A percentile compares a stretch with the other conserved stretches of the same genome.
phyloP scores from a whole-genome alignment of 176 grass and related monocot species.

The Musa acuminata region DNA sequence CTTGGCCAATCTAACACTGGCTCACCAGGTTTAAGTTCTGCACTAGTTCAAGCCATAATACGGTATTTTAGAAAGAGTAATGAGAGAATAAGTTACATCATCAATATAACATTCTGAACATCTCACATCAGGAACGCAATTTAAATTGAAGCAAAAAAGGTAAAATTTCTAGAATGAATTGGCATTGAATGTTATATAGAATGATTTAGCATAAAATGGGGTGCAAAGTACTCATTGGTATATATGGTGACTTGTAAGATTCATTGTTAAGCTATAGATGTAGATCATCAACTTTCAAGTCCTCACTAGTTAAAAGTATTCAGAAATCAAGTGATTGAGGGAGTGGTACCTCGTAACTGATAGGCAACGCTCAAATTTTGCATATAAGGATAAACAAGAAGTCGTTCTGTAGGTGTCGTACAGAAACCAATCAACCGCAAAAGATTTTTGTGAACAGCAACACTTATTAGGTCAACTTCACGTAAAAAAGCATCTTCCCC shows the following conservation, averaged over 20 bases:
- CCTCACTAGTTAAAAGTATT: no score
- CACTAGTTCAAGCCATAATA: neutral
- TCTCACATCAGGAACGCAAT: no score
- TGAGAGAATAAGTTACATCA: neutral
- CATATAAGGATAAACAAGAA: constrained; percentile 97
- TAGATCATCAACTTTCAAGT: no score
- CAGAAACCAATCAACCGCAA: constrained; percentile 86
- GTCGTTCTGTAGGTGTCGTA: constrained; percentile 45
- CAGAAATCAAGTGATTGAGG: no score
- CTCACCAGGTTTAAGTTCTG: constrained; percentile 58
- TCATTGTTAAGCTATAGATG: no score
- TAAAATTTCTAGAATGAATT: no score
- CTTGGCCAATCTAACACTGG: constrained; percentile 54
- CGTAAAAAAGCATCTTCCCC: constrained; percentile 63
- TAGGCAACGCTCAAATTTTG: constrained; percentile 81
- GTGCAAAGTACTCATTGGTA: no score
- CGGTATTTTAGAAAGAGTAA: neutral
- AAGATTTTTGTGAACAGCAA: constrained; percentile 87
- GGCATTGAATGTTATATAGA: no score
- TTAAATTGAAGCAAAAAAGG: no score
- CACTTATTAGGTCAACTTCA: constrained; percentile 88
- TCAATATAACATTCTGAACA: neutral
- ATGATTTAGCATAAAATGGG: no score
- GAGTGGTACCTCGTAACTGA: constrained; percentile 57
- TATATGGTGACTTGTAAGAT: no score